Percentiles rank a stretch among this genome's conserved stretches.
Conservation (phyloP, 345 rosid species). For the Microthlaspi erraticum region DNA sequence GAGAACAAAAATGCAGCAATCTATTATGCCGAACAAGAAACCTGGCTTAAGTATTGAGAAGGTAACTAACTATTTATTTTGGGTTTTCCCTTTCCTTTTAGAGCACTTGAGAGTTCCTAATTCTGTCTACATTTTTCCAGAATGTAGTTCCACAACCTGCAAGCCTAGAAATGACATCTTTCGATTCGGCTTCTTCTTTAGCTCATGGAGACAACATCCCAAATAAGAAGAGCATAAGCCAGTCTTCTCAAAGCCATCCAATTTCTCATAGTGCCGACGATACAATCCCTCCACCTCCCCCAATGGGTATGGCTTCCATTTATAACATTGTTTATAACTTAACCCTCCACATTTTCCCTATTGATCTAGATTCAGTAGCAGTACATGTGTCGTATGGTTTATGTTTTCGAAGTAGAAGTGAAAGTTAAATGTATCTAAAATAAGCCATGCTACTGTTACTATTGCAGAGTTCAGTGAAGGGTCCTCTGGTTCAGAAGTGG, state of each 20-base stretch:
- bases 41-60: conserved; percentile 51
- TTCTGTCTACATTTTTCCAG: conserved; percentile 39
- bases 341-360: not conserved
- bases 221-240: conserved; percentile 18
- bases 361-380: conserved; percentile 3
- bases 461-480: conserved; percentile 61
- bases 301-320: conserved; percentile 52
- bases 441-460: conserved; percentile 1
- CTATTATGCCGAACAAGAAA: conserved; percentile 50
- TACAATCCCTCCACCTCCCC: conserved; percentile 64
- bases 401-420: not conserved
- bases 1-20: conserved; percentile 38
- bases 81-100: conserved; percentile 22
- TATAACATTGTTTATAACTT: conserved; percentile 17
- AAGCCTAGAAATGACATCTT: conserved; percentile 48
- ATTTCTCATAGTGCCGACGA: conserved; percentile 27
- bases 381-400: conserved; percentile 9
- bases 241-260: conserved; percentile 22
- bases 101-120: not conserved
- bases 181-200: conserved; percentile 39
- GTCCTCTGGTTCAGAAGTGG: conserved; percentile 56
- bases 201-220: conserved; percentile 41
- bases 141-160: conserved; percentile 39
- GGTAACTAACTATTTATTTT: conserved; percentile 50
- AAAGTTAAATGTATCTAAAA: not conserved